Evolutionary conservation across 352 stramenopile genomes (phyloP).

Genomic region (Globisporangium mamillatum): DNA sequence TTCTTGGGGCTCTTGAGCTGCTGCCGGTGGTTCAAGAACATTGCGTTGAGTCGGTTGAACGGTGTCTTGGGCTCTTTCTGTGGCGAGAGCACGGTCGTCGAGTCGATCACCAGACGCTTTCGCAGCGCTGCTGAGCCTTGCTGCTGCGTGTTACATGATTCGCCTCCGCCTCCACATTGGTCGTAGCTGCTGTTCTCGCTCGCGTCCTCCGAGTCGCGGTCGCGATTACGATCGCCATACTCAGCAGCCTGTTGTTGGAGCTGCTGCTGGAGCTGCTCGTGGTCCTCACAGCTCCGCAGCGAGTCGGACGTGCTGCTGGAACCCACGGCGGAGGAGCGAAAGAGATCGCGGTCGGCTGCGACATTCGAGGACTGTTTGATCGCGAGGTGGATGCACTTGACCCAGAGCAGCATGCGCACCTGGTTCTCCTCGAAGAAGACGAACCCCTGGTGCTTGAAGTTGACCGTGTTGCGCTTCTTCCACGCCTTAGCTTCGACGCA

Average conservation of each 20-base stretch:
- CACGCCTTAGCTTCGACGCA: constrained; percentile 65
- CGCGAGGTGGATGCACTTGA: constrained; percentile 71
- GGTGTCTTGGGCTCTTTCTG: constrained; percentile 19
- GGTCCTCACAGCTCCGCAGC: constrained; percentile 10
- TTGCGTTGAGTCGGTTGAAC: constrained; percentile 32
- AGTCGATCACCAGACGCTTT: constrained; percentile 33
- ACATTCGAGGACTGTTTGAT: constrained; percentile 51
- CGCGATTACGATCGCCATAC: constrained; percentile 17
- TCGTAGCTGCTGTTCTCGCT: not conserved
- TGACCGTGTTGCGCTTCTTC: constrained; percentile 66
- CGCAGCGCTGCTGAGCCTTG: constrained; percentile 12
- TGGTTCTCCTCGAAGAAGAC: constrained; percentile 76
- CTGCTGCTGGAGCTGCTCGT: constrained; percentile 1
- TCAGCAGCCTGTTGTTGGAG: not conserved
- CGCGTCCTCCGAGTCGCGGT: constrained; percentile 18
- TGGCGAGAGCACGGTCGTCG: constrained; percentile 1
- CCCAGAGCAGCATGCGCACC: constrained; percentile 63
- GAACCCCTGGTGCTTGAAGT: constrained; percentile 57
- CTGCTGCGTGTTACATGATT: not conserved
- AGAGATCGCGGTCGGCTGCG: constrained; percentile 30
- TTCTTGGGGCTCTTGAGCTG: constrained; percentile 31
- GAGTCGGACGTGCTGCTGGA: constrained; percentile 9
- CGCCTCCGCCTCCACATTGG: not conserved
- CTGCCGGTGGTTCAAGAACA: constrained; percentile 34
- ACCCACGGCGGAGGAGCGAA: constrained; percentile 26